phyloP scores from a whole-genome alignment of 306 rosid genomes.

The Fagus crenata region DNA sequence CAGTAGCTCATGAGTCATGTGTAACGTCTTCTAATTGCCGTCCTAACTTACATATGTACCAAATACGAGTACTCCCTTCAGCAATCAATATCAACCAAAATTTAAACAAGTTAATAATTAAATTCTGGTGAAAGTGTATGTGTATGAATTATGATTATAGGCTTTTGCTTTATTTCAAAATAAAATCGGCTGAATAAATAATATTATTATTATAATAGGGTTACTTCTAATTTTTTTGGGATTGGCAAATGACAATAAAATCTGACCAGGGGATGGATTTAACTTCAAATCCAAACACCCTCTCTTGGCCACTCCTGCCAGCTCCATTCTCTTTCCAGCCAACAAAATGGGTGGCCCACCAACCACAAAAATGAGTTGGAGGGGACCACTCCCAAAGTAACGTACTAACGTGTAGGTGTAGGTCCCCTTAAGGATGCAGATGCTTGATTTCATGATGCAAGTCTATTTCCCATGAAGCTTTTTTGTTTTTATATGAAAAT shows the following conservation, averaged over 20 bases:
- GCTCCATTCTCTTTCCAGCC: slow-evolving; percentile 38
- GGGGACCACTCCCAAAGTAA: slow-evolving; percentile 66
- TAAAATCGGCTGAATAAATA: too few species aligned
- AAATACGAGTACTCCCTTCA: not conserved
- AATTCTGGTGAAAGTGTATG: slow-evolving; percentile 13
- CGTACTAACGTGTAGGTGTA: slow-evolving; percentile 20
- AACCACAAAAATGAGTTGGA: slow-evolving; percentile 49
- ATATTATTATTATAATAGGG: not conserved
- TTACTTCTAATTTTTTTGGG: not conserved
- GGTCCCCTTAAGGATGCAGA: slow-evolving; percentile 50
- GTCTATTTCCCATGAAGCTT: slow-evolving; percentile 29
- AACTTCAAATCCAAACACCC: slow-evolving; percentile 13
- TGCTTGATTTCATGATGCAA: slow-evolving; percentile 54
- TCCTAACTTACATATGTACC: not conserved
- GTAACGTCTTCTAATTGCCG: not conserved
- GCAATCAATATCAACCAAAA: not conserved
- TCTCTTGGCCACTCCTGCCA: slow-evolving; percentile 45
- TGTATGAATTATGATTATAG: not conserved
- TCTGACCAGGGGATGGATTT: slow-evolving; percentile 6
- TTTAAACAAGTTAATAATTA: not conserved
- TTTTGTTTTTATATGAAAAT: slow-evolving; percentile 6
- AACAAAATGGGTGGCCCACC: slow-evolving; percentile 47
- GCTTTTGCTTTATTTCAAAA: too few species aligned
- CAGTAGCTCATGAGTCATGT: not conserved
- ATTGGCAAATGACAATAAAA: not conserved